Conservation (phyloP, 805 yeast genomes). For the Teunomyces stri region DNA sequence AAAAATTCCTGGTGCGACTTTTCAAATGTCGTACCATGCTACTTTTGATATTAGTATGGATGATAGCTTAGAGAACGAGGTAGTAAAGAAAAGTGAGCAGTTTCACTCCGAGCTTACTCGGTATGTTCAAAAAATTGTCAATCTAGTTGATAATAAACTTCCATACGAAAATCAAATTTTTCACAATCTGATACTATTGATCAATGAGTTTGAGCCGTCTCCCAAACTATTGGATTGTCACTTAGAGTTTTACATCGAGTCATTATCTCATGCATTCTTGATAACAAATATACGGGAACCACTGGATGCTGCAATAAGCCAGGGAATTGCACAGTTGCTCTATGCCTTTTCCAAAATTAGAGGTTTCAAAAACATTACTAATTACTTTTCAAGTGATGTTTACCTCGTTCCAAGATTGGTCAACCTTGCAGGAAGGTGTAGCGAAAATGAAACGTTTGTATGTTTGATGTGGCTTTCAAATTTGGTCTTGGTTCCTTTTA, state of each 20-base stretch:
- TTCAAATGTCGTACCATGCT: not conserved
- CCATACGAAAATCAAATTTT: not conserved
- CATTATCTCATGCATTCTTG: constrained; percentile 26
- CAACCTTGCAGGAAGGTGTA: constrained; percentile 5
- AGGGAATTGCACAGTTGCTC: constrained; percentile 34
- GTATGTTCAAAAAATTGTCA: not conserved
- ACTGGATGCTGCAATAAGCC: constrained; percentile 6
- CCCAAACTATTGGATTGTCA: constrained; percentile 50
- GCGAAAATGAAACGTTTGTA: constrained; percentile 31
- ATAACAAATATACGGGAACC: not conserved
- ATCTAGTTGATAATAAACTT: not conserved
- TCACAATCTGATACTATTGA: constrained; percentile 10
- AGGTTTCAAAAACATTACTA: constrained; percentile 59
- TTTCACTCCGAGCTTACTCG: constrained; percentile 12
- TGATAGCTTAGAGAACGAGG: constrained; percentile 6
- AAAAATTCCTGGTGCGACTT: not conserved
- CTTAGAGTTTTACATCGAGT: constrained; percentile 32
- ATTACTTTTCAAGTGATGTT: constrained; percentile 60
- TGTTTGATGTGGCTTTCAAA: constrained; percentile 71
- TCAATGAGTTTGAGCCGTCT: constrained; percentile 52
- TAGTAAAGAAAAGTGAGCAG: constrained; percentile 15
- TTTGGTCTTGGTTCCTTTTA: constrained; percentile 72
- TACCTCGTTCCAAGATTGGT: constrained; percentile 36
- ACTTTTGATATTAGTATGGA: constrained; percentile 4
- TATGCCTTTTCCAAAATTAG: constrained; percentile 66